phyloP scores from a whole-genome alignment of 2,329 filamentous ascomycete genomes.

The Exophiala xenobiotica region DNA sequence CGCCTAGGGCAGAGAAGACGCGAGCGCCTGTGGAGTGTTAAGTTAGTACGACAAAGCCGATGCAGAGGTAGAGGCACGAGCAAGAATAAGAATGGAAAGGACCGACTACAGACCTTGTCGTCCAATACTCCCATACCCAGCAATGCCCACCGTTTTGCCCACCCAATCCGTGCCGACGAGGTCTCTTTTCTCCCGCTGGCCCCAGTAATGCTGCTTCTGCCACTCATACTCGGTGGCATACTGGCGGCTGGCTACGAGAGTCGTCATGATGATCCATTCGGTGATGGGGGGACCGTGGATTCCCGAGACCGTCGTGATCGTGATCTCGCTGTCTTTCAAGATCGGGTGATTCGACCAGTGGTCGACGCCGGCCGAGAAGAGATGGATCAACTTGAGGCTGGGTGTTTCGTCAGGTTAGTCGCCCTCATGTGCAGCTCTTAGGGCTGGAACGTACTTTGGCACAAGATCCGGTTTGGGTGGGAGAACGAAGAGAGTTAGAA shows the following conservation, averaged over 20 bases:
- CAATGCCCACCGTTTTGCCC: slow-evolving; percentile 56
- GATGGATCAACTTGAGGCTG: slow-evolving; percentile 52
- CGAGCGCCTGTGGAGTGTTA: slow-evolving; percentile 46
- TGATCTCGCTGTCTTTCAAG: slow-evolving; percentile 52
- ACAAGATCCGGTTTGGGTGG: slow-evolving; percentile 38
- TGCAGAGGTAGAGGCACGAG: not conserved
- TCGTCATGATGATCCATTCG: slow-evolving; percentile 66
- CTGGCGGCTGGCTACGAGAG: slow-evolving; percentile 56
- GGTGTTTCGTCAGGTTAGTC: slow-evolving; percentile 37
- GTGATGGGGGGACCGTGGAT: slow-evolving; percentile 65
- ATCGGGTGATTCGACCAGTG: slow-evolving; percentile 54
- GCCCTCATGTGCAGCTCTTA: not conserved
- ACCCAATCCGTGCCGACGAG: slow-evolving; percentile 51
- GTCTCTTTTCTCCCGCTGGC: slow-evolving; percentile 33
- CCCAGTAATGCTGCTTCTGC: slow-evolving; percentile 59
- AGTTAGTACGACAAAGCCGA: not conserved
- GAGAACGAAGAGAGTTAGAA: slow-evolving; percentile 50
- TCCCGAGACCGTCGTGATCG: slow-evolving; percentile 55
- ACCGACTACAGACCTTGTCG: slow-evolving; percentile 50
- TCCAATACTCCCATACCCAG: slow-evolving; percentile 64
- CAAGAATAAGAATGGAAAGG: not conserved
- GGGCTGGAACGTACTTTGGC: slow-evolving; percentile 29
- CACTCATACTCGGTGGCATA: slow-evolving; percentile 56
- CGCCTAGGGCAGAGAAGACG: slow-evolving; percentile 64
- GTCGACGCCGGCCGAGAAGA: slow-evolving; percentile 59